phyloP scores from a whole-genome alignment of 108 stramenopile species.

The Cyclotella choctawhatcheeana region DNA sequence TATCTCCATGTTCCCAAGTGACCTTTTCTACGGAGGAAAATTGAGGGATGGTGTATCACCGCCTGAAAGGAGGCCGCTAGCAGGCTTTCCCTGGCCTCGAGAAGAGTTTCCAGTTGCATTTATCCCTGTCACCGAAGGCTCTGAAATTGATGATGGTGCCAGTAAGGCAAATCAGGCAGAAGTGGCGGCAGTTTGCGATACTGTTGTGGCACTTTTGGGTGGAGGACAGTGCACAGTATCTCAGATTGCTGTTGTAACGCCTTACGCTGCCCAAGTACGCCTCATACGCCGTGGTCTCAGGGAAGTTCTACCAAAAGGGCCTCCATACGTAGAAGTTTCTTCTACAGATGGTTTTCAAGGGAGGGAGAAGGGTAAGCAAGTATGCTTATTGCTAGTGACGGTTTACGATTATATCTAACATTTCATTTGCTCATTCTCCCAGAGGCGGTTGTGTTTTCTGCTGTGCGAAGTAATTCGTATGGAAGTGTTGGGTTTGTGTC shows the following conservation, averaged over 20 bases:
- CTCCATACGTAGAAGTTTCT: constrained; percentile 91
- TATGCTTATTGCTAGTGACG: too few relatives aligned
- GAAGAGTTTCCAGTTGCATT: constrained; percentile 92
- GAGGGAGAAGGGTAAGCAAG: constrained; percentile 98
- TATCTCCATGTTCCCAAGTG: constrained; percentile 92
- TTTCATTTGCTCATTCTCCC: too few relatives aligned
- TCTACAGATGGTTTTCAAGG: constrained; percentile 99
- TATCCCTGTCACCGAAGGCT: constrained; percentile 76
- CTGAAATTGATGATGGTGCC: constrained; percentile 90
- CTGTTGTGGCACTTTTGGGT: constrained; percentile 81
- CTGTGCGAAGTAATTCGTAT: constrained; percentile 94
- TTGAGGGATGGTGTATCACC: constrained; percentile 86
- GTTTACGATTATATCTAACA: too few relatives aligned
- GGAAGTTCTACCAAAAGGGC: constrained; percentile 67
- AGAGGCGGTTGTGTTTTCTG: constrained; percentile 97
- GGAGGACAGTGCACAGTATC: constrained; percentile 83
- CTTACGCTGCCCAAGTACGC: constrained; percentile 98
- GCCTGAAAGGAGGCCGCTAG: constrained; percentile 84
- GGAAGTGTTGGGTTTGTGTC: constrained; percentile 96
- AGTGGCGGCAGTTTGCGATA: constrained; percentile 87
- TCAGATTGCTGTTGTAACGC: constrained; percentile 98
- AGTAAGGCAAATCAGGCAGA: constrained; percentile 95
- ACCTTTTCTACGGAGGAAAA: constrained; percentile 91
- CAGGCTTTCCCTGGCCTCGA: constrained; percentile 92
- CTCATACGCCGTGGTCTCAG: constrained; percentile 85